Evolutionary conservation across 2,329 filamentous ascomycete species (phyloP).

Genomic region (Hypomyces perniciosus): DNA sequence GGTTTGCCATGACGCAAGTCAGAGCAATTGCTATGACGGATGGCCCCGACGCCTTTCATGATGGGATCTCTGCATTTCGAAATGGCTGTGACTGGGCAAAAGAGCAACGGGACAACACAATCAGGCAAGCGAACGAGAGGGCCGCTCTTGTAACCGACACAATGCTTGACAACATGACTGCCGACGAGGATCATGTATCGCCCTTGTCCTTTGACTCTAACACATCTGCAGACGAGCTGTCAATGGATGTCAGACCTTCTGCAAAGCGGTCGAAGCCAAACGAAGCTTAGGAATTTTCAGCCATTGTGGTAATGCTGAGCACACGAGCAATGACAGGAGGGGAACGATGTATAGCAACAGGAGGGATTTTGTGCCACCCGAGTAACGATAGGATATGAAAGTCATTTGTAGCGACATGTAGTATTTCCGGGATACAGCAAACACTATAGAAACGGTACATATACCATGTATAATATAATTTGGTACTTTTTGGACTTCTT

Average conservation of each 20-base stretch:
- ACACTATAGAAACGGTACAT: no score
- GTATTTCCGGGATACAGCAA: no score
- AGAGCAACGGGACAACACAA: slow-evolving; percentile 30
- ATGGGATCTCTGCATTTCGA: slow-evolving; percentile 31
- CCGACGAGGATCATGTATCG: background rate
- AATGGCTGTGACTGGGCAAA: slow-evolving; percentile 35
- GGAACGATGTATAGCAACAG: no score
- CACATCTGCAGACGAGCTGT: slow-evolving; percentile 4
- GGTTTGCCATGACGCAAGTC: slow-evolving; percentile 35
- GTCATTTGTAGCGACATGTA: no score
- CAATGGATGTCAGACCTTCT: background rate
- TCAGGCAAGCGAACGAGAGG: slow-evolving; percentile 24
- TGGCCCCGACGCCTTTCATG: slow-evolving; percentile 24
- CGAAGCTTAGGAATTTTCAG: no score
- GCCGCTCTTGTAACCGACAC: background rate
- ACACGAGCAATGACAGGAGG: no score
- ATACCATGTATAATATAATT: no score
- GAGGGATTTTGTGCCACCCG: no score
- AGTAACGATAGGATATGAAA: no score
- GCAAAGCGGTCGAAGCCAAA: background rate
- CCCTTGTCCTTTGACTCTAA: background rate
- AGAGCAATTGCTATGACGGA: slow-evolving; percentile 22
- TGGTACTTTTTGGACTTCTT: no score
- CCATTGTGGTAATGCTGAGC: no score
- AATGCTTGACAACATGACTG: no score